These are phyloP conservation scores for Hanseniaspora thailandica DNA, from an alignment of 805 yeast species.

Conservation along the genomic window DNA sequence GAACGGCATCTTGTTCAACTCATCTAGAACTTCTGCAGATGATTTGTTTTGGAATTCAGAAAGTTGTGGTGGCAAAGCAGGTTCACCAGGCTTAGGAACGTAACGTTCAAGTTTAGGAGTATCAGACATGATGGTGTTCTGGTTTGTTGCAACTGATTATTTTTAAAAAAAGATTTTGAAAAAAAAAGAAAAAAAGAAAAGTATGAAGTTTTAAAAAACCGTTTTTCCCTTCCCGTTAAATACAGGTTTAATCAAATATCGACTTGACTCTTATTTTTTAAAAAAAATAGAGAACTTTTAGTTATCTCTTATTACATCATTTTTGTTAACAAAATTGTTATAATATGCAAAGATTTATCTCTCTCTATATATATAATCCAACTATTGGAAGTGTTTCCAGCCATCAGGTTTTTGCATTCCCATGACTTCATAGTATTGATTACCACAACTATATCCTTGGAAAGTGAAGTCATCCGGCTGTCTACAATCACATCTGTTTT, in stretches of 20 bases:
- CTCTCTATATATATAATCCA: background rate
- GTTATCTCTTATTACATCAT: too few species aligned
- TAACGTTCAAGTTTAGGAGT: slow-evolving; percentile 27
- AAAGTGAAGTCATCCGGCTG: slow-evolving; percentile 62
- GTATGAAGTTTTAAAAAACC: too few species aligned
- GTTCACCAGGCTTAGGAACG: slow-evolving; percentile 46
- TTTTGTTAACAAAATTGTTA: too few species aligned
- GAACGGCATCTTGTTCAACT: slow-evolving; percentile 75
- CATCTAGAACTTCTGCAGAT: slow-evolving; percentile 63
- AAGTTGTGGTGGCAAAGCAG: slow-evolving; percentile 74
- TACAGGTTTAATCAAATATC: too few species aligned
- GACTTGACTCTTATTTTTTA: too few species aligned
- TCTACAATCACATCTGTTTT: slow-evolving; percentile 61
- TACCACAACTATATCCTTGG: slow-evolving; percentile 58
- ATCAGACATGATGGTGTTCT: slow-evolving; percentile 13
- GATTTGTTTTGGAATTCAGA: slow-evolving; percentile 48
- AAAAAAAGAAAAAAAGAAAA: background rate
- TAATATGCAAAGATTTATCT: background rate
- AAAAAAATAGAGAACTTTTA: too few species aligned
- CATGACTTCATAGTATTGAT: slow-evolving; percentile 43
- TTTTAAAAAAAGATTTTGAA: too few species aligned
- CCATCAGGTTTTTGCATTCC: slow-evolving; percentile 45
- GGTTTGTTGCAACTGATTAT: background rate
- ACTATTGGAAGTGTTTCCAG: slow-evolving; percentile 36
- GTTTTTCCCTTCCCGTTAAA: too few species aligned